Conservation (phyloP, 495 filamentous ascomycete species). For the Terfezia claveryi region DNA sequence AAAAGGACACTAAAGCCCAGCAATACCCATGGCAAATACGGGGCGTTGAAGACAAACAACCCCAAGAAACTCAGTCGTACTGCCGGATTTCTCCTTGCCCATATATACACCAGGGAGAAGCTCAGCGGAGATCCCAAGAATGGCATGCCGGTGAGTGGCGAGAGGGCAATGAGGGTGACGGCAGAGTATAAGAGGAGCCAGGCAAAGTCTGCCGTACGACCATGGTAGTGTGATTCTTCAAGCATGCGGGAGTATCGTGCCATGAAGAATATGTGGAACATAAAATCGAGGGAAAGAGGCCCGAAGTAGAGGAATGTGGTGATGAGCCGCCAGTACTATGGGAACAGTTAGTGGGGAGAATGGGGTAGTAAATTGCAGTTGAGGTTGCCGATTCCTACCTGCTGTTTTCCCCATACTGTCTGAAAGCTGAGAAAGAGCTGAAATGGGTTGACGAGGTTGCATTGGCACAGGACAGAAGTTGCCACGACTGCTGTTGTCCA, state of each 20-base stretch:
- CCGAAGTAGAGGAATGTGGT: slow-evolving; percentile 97
- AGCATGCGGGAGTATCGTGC: slow-evolving; percentile 89
- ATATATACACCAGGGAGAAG: slow-evolving; percentile 90
- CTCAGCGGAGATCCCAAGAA: slow-evolving; percentile 82
- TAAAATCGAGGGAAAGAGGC: slow-evolving; percentile 73
- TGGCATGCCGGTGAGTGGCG: slow-evolving; percentile 64
- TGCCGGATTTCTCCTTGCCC: slow-evolving; percentile 85
- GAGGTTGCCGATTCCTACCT: slow-evolving; percentile 30
- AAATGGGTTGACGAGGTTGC: slow-evolving; percentile 70
- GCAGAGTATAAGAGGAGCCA: slow-evolving; percentile 81
- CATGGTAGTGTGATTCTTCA: slow-evolving; percentile 58
- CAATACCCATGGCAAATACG: slow-evolving; percentile 89
- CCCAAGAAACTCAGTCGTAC: slow-evolving; percentile 80
- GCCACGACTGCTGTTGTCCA: slow-evolving; percentile 87
- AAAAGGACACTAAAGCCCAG: slow-evolving; percentile 73
- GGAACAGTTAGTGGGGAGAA: slow-evolving; percentile 1
- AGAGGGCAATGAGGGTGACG: slow-evolving; percentile 50
- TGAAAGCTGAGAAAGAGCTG: slow-evolving; percentile 94
- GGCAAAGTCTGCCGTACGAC: slow-evolving; percentile 75
- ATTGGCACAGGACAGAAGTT: slow-evolving; percentile 81
- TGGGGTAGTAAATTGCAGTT: neutral
- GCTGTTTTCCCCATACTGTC: slow-evolving; percentile 69
- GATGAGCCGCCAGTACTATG: slow-evolving; percentile 85
- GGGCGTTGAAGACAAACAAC: slow-evolving; percentile 72
- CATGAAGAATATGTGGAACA: slow-evolving; percentile 98